Base-by-base conservation (phyloP, 139 green algal species). In the Desmodesmus armatus region DNA sequence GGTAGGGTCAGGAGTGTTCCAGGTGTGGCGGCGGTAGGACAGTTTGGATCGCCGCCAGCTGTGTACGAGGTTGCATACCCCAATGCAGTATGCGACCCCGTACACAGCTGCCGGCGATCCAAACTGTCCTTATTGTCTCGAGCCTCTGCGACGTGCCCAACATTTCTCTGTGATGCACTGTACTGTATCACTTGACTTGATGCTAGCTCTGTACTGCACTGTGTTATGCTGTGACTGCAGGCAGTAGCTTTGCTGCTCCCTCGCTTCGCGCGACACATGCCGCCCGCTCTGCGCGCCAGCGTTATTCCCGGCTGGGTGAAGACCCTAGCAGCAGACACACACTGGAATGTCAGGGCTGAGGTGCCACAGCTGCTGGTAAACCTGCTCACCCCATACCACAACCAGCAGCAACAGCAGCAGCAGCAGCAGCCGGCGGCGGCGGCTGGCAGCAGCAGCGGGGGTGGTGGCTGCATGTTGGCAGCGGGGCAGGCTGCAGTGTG, bases 311-410 rank as follows among this genome's bases (percentile, higher is more conserved):
- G 76, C 5, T 27, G 71, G 23, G 23, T 82, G 21, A 82, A 73
- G 41, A 33, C 53, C 11, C 55, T 82, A 5, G 53, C 76, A 19
- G 19, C 47, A 13, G 76, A 82, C 55, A 58, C 35, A 6, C 55
- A 72, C 76, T 82, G 76, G 76, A 82, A 82, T 44, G 76, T 82
- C 35, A 66, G 76, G 27, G 76, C 76, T 7, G 76, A 71, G 40
- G 37, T 82, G 0, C 76, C 76, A 51, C 55, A 58, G 7, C 17
- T 82, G 53, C 76, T 82, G 7, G 29, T 53, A 29, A 43, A 55
- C n/a, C 37, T 82, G 2, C 3, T 72, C 11, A 29, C n/a, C 25
- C 13, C 5, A 11, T n/a, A n/a, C n/a, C n/a, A n/a, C n/a, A 71
- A 37, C 29, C 35, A 71, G 39, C 37, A 67, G 37, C 37, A 67